A percentile compares a stretch with the other conserved stretches of the same genome.
Conservation (phyloP, 139 green algal genomes). For the Chlorella sp. region DNA sequence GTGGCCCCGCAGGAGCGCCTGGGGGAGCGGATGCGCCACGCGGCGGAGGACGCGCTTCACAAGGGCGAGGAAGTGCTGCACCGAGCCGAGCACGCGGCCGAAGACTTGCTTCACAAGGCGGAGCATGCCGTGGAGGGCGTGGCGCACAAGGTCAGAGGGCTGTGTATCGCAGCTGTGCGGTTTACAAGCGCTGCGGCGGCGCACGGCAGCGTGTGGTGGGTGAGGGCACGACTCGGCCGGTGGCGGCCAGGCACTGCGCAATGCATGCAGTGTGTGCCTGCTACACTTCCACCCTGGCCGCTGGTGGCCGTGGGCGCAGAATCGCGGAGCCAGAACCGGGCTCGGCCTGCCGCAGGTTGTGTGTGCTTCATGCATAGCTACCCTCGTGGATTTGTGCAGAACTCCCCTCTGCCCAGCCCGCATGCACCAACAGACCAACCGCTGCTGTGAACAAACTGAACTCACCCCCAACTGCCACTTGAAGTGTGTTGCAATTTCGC, state of each 20-base stretch:
- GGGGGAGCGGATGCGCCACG: neutral
- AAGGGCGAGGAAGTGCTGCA: neutral
- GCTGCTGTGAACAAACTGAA: too few relatives aligned
- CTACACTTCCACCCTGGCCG: too few relatives aligned
- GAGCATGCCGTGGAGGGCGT: neutral
- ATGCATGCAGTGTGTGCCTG: too few relatives aligned
- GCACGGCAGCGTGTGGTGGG: neutral
- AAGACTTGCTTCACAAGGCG: slow-evolving; percentile 1
- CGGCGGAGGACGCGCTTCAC: neutral
- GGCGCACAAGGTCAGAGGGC: neutral
- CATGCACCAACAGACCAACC: too few relatives aligned
- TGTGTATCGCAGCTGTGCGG: neutral
- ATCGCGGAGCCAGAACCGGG: neutral
- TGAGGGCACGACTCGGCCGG: too few relatives aligned
- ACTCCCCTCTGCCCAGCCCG: too few relatives aligned
- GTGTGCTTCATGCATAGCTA: neutral
- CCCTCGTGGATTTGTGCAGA: neutral
- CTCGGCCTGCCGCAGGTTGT: neutral
- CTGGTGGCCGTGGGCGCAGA: neutral
- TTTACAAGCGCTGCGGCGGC: neutral
- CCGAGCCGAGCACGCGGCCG: neutral
- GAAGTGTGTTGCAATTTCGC: too few relatives aligned
- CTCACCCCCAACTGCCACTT: too few relatives aligned
- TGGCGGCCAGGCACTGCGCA: too few relatives aligned
- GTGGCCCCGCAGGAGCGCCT: neutral